Evolutionary conservation across 2,329 filamentous ascomycete genomes (phyloP).

Genomic region (Plectosphaerella plurivora): DNA sequence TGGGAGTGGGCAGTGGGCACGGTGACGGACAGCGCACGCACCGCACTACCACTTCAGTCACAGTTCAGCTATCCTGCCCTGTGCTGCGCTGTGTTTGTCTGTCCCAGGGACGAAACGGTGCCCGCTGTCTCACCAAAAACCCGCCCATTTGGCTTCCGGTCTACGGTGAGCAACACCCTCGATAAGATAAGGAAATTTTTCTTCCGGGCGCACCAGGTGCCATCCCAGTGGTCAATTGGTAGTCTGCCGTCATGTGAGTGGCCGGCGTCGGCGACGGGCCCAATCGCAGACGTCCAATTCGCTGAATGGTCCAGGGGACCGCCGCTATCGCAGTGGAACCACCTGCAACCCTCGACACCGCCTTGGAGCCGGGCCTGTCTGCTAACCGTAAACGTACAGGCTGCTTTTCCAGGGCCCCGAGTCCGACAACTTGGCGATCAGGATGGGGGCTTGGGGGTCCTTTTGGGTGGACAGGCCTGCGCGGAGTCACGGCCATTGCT

Average conservation of each 20-base stretch:
- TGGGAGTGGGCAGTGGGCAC: too few species aligned
- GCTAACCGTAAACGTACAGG: background rate
- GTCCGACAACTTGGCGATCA: background rate
- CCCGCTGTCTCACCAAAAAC: constrained; percentile 7
- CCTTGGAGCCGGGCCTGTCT: too few species aligned
- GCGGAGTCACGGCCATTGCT: too few species aligned
- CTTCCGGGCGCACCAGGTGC: background rate
- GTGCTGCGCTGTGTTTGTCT: too few species aligned
- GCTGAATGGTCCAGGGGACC: background rate
- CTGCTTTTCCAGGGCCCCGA: background rate
- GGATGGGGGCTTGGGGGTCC: background rate
- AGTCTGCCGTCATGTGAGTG: background rate
- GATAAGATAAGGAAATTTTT: constrained; percentile 17
- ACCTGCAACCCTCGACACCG: background rate
- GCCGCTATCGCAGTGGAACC: background rate
- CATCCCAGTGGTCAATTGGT: too few species aligned
- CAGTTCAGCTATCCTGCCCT: too few species aligned
- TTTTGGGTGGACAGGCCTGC: too few species aligned
- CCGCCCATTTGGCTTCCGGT: constrained; percentile 1
- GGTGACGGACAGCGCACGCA: too few species aligned
- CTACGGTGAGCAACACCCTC: constrained; percentile 1
- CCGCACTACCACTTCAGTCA: too few species aligned
- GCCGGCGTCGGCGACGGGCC: constrained; percentile 1
- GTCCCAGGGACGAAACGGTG: too few species aligned
- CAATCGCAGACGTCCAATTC: background rate